Conservation (phyloP, 2,329 filamentous ascomycete species). For the Microsporum audouinii region DNA sequence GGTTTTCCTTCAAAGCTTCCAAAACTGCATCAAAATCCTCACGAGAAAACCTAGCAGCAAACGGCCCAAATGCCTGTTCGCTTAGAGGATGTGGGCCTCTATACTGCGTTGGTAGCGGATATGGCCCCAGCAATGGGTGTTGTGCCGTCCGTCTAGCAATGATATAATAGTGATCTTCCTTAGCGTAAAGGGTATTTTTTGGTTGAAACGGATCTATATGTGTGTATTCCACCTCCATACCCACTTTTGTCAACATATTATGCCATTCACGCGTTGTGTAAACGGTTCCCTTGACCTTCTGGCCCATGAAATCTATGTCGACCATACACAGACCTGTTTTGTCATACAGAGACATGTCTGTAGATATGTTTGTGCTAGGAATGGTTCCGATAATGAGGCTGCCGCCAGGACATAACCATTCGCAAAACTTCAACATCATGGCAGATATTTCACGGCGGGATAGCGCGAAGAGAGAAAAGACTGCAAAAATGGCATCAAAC, state of each 20-base stretch:
- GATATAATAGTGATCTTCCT: background rate
- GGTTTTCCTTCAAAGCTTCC: background rate
- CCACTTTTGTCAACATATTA: background rate
- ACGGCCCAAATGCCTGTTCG: background rate
- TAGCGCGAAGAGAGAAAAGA: conserved; percentile 13
- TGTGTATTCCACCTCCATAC: background rate
- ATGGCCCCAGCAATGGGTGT: background rate
- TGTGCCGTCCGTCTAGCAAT: background rate
- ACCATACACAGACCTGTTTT: background rate
- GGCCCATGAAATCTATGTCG: background rate
- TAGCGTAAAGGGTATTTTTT: background rate
- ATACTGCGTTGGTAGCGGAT: background rate
- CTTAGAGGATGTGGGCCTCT: background rate
- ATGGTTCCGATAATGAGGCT: conserved; percentile 9
- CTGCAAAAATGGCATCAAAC: conserved; percentile 13
- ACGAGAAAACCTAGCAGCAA: background rate
- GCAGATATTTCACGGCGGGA: conserved; percentile 8
- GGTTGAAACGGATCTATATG: background rate
- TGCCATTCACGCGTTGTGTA: background rate
- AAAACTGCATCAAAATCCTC: background rate
- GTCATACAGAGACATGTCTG: background rate
- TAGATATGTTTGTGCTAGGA: conserved; percentile 1
- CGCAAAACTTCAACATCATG: conserved; percentile 8
- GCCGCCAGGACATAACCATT: conserved; percentile 12
- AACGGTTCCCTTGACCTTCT: background rate